These are phyloP conservation scores for Dimargaris xerosporica DNA, from an alignment of 192 early-diverging fungal species.

Conservation along the genomic window DNA sequence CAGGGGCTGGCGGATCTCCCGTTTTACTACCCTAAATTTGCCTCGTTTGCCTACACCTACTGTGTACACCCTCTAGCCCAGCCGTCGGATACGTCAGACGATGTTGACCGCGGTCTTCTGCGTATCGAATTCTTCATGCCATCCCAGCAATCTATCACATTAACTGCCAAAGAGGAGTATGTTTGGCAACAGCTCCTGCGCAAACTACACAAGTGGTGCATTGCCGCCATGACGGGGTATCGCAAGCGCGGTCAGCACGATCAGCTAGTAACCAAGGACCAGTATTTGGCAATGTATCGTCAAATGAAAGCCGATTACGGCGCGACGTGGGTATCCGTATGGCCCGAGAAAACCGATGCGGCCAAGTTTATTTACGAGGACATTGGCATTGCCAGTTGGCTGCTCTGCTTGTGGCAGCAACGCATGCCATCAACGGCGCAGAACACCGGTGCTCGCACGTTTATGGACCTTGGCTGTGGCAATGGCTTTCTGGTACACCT, in stretches of 20 bases:
- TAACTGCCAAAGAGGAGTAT: slow-evolving; percentile 34
- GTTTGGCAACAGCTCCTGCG: slow-evolving; percentile 40
- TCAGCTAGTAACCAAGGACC: slow-evolving; percentile 48
- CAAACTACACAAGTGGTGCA: slow-evolving; percentile 62
- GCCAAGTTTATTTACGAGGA: slow-evolving; percentile 77
- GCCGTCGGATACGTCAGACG: slow-evolving; percentile 13
- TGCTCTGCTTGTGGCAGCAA: slow-evolving; percentile 58
- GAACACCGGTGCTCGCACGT: slow-evolving; percentile 26
- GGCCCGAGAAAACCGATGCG: slow-evolving; percentile 75
- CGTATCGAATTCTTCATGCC: slow-evolving; percentile 18
- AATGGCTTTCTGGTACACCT: slow-evolving; percentile 70
- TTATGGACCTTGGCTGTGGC: slow-evolving; percentile 76
- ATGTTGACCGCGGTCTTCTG: not conserved
- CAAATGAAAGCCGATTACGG: slow-evolving; percentile 54
- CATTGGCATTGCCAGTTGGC: slow-evolving; percentile 69
- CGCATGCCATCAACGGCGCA: not conserved
- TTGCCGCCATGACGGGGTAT: slow-evolving; percentile 54
- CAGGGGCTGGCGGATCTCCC: slow-evolving; percentile 17
- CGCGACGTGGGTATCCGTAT: slow-evolving; percentile 43
- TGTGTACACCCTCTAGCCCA: not conserved
- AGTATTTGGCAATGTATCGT: slow-evolving; percentile 44
- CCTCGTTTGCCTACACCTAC: slow-evolving; percentile 3
- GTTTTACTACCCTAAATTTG: slow-evolving; percentile 28
- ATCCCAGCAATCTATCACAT: slow-evolving; percentile 6
- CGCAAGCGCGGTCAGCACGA: slow-evolving; percentile 54